Percentiles rank a stretch among this genome's conserved stretches.
phyloP scores from a whole-genome alignment of 176 grass and related monocot species.

The Cenchrus purpureus region DNA sequence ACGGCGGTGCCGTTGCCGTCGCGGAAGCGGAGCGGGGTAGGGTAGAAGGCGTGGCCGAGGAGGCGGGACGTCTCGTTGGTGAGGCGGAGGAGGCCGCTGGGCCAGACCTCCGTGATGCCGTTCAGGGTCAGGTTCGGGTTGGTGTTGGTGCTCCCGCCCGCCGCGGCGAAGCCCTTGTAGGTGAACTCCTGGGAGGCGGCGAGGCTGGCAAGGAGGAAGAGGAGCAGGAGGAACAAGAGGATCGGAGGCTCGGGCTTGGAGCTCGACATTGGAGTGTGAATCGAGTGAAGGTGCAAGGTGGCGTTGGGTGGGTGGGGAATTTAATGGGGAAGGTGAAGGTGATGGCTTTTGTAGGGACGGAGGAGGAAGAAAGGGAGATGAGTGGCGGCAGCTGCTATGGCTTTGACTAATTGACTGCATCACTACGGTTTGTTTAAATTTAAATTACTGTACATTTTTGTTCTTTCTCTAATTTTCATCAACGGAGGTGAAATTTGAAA shows the following conservation, averaged over 20 bases:
- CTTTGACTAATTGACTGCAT: background rate
- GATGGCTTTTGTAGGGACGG: slow-evolving; percentile 31
- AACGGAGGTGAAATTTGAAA: no score
- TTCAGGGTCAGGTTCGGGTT: slow-evolving; percentile 52
- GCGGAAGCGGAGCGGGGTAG: slow-evolving; percentile 52
- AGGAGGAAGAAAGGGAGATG: slow-evolving; percentile 22
- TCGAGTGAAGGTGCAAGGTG: background rate
- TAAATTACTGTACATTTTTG: background rate
- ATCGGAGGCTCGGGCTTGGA: background rate
- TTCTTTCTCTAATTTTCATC: no score
- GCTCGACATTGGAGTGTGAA: slow-evolving; percentile 33
- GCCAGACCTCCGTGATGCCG: slow-evolving; percentile 53
- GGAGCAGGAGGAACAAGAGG: background rate
- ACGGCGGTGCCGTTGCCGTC: slow-evolving; percentile 38
- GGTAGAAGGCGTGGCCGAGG: slow-evolving; percentile 74
- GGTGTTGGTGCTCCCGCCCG: background rate
- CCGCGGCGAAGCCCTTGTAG: slow-evolving; percentile 57
- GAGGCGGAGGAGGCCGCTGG: slow-evolving; percentile 58
- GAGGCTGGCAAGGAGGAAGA: slow-evolving; percentile 29
- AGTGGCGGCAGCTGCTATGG: background rate
- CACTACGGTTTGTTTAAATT: background rate
- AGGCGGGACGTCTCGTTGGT: slow-evolving; percentile 79
- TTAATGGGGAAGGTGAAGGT: background rate
- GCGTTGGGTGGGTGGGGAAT: background rate
- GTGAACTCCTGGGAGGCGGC: slow-evolving; percentile 58